A percentile compares a stretch with the other conserved stretches of the same genome.
Conservation (phyloP, 805 yeast species). For the Groenewaldozyma salmanticensis region DNA sequence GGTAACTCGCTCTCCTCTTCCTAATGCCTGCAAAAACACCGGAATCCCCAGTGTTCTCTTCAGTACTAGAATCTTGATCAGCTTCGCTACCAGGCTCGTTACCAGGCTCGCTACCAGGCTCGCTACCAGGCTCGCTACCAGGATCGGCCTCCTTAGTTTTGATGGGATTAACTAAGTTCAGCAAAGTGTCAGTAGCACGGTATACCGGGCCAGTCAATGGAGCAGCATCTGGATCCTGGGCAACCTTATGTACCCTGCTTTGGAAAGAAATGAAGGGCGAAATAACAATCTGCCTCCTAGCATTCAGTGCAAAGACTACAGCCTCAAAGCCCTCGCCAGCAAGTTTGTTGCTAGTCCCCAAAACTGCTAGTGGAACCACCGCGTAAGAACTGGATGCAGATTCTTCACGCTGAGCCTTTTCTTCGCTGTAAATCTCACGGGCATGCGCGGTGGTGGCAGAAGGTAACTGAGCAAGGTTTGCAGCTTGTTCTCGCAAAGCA, state of each 20-base stretch:
- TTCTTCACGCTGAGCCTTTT: constrained; percentile 1
- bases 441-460: constrained; percentile 14
- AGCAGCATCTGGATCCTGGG: constrained; percentile 1
- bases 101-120: no score
- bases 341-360: background rate
- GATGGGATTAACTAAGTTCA: background rate
- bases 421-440: constrained; percentile 11
- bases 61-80: no score
- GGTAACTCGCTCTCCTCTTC: no score
- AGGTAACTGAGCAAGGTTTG: constrained; percentile 11
- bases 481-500: constrained; percentile 14
- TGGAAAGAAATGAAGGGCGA: background rate
- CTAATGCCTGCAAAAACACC: no score
- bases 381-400: background rate
- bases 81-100: no score
- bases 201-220: background rate
- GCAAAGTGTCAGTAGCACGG: background rate
- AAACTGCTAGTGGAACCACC: background rate
- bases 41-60: no score
- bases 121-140: no score
- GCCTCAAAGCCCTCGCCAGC: background rate
- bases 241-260: background rate
- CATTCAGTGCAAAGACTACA: background rate
- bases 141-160: no score
- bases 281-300: background rate